Conservation (phyloP, 75 land plant genomes). For the Azolla pinnata region DNA sequence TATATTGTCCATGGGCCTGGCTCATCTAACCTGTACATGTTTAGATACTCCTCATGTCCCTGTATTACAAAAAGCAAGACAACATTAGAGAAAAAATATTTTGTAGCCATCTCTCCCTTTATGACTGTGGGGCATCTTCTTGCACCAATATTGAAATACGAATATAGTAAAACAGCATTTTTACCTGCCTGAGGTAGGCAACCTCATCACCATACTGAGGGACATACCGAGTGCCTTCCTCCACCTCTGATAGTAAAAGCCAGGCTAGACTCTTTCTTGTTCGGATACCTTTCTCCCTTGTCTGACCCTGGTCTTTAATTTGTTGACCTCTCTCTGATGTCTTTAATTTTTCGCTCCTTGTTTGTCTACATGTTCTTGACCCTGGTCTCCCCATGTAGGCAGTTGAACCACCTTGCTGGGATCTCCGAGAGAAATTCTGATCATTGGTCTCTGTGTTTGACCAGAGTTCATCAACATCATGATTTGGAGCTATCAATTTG, state of each 20-base stretch:
- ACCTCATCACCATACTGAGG: conserved; percentile 91
- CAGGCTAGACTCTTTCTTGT: conserved; percentile 44
- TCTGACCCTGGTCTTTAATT: conserved; percentile 1
- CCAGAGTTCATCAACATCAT: no score
- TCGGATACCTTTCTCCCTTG: conserved; percentile 25
- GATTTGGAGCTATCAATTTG: no score
- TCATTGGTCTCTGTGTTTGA: no score
- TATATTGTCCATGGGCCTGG: conserved; percentile 54
- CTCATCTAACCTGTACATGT: conserved; percentile 22
- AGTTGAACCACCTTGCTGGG: no score
- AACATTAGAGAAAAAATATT: not conserved
- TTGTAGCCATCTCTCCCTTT: not conserved
- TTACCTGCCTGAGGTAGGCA: conserved; percentile 83
- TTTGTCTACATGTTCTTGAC: no score
- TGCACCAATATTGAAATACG: no score
- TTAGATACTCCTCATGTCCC: conserved; percentile 82
- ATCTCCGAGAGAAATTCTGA: no score
- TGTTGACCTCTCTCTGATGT: not conserved
- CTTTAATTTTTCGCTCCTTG: no score
- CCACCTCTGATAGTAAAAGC: conserved; percentile 67
- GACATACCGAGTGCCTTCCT: conserved; percentile 64
- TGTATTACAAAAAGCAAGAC: conserved; percentile 18
- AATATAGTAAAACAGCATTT: no score
- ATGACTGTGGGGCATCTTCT: not conserved
- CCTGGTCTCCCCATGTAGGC: no score